Evolutionary conservation across 2,329 filamentous ascomycete species (phyloP).

Genomic region (Penicillium crustosum): DNA sequence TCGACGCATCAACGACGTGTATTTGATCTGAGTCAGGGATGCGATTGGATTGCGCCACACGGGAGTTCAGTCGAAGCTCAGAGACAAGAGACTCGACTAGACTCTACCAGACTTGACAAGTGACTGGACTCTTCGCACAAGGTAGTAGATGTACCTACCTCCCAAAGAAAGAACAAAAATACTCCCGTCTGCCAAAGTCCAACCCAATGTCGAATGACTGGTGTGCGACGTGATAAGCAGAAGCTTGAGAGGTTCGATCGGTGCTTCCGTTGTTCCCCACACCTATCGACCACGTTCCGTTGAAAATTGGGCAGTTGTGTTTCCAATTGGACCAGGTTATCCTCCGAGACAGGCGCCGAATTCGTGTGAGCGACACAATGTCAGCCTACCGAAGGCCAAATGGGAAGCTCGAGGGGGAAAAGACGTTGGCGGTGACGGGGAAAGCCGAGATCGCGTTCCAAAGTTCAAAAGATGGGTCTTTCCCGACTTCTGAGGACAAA

Average conservation of each 20-base stretch:
- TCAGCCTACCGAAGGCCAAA: neutral
- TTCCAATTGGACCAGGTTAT: conserved; percentile 26
- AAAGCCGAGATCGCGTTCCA: neutral
- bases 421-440: neutral
- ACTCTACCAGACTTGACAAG: neutral
- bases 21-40: conserved; percentile 26
- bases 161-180: neutral
- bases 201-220: neutral
- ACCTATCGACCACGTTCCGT: conserved; percentile 23
- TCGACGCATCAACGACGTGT: conserved; percentile 5
- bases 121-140: neutral
- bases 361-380: neutral
- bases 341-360: conserved; percentile 14
- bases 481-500: neutral
- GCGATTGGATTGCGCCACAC: conserved; percentile 14
- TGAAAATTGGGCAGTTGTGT: conserved; percentile 18
- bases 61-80: conserved; percentile 4
- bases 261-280: conserved; percentile 21
- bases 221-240: conserved; percentile 7
- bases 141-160: conserved; percentile 10
- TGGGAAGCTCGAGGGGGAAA: neutral
- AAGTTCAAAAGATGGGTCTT: neutral
- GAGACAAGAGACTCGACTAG: conserved; percentile 14
- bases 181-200: conserved; percentile 5
- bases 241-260: conserved; percentile 18